A percentile compares a stretch with the other conserved stretches of the same genome.
Conservation (phyloP, 441 rosid genomes). For the Populus tomentosa region DNA sequence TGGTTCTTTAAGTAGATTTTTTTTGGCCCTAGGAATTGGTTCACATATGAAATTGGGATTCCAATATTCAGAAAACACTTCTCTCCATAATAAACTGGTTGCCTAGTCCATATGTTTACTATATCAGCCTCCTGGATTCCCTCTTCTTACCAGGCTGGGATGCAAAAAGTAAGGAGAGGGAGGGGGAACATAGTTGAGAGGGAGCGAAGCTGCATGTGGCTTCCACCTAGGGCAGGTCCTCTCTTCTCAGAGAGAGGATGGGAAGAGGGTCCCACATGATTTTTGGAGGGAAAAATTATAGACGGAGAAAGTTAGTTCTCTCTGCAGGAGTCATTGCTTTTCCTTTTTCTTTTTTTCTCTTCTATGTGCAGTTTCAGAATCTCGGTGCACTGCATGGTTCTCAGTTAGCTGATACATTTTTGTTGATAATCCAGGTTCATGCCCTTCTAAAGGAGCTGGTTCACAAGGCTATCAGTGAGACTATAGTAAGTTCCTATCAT, state of each 20-base stretch:
- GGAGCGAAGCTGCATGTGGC: not conserved
- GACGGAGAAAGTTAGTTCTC: not conserved
- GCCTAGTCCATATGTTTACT: not conserved
- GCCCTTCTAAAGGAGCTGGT: slow-evolving; percentile 83
- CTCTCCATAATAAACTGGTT: not conserved
- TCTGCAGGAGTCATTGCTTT: not conserved
- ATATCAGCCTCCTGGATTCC: not conserved
- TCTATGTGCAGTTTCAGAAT: not conserved
- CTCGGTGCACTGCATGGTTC: not conserved
- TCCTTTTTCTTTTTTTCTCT: not conserved
- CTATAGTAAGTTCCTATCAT: slow-evolving; percentile 49
- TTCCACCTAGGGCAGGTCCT: not conserved
- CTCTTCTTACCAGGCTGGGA: not conserved
- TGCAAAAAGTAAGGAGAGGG: not conserved
- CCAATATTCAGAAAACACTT: not conserved
- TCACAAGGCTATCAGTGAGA: slow-evolving; percentile 88
- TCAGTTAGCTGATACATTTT: not conserved
- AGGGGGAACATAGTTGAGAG: not conserved
- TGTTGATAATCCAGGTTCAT: slow-evolving; percentile 56
- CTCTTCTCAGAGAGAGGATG: not conserved
- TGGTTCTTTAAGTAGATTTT: no score
- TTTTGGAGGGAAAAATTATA: not conserved
- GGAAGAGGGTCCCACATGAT: not conserved
- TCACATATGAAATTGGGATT: not conserved
- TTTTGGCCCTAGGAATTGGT: not conserved